phyloP scores from a whole-genome alignment of 768 basidiomycete genomes.

The Sporobolomyces roseus region DNA sequence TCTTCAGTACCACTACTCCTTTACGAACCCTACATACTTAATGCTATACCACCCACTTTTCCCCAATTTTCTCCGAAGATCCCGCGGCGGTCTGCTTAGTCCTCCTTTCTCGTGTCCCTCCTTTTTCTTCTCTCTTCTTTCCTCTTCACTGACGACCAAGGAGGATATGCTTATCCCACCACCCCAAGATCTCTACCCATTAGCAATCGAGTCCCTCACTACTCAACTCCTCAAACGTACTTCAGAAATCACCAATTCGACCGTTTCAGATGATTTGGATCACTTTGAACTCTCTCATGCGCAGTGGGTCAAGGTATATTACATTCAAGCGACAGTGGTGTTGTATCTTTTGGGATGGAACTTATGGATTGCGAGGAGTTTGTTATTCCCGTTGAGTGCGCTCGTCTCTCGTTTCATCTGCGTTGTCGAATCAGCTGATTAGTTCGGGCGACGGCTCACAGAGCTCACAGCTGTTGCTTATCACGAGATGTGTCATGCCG shows the following conservation, averaged over 20 bases:
- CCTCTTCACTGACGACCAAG: not conserved
- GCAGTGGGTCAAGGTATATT: slow-evolving; percentile 38
- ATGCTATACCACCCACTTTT: not conserved
- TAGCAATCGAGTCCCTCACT: slow-evolving; percentile 7
- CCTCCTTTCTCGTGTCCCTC: not conserved
- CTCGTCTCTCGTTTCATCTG: not conserved
- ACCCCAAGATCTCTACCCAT: not conserved
- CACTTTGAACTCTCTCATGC: slow-evolving; percentile 12
- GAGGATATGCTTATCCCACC: not conserved
- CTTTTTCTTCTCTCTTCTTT: not conserved
- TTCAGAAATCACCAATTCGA: not conserved
- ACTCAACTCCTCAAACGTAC: not conserved
- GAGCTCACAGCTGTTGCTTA: slow-evolving; percentile 7
- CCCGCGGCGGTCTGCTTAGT: not conserved
- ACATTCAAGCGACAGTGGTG: slow-evolving; percentile 7
- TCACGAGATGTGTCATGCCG: slow-evolving; percentile 27
- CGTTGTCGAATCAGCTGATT: not conserved
- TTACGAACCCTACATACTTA: no score
- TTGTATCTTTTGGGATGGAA: slow-evolving; percentile 29
- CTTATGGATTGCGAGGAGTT: slow-evolving; percentile 13
- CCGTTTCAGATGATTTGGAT: not conserved
- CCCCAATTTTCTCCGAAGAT: not conserved
- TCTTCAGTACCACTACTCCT: no score
- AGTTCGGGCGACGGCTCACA: no score
- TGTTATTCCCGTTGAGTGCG: slow-evolving; percentile 34